A percentile compares a stretch with the other conserved stretches of the same genome.
Conservation (phyloP, 169 alveolate species). For the Eimeria acervulina region DNA sequence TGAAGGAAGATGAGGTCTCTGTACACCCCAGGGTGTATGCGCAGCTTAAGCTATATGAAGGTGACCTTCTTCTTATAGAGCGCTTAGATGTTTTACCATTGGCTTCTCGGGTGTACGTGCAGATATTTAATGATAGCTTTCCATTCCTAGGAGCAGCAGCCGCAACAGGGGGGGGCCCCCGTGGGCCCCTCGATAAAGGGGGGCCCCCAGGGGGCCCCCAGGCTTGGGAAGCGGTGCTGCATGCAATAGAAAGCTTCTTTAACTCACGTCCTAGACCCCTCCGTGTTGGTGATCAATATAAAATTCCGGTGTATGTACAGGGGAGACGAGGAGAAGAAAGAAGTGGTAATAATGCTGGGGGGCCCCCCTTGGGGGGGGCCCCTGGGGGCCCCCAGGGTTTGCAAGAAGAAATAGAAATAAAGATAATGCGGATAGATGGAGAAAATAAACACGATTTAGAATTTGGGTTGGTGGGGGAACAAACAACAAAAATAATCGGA, state of each 20-base stretch:
- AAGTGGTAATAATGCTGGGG: background rate
- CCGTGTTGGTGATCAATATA: conserved; percentile 97
- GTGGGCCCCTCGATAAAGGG: background rate
- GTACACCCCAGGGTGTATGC: conserved; percentile 97
- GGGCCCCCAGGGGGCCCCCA: background rate
- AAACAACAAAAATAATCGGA: conserved; percentile 89
- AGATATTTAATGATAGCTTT: conserved; percentile 98
- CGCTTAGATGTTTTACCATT: conserved; percentile 96
- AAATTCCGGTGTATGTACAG: conserved; percentile 85
- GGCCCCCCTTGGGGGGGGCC: background rate
- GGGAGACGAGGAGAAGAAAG: background rate
- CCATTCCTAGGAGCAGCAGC: conserved; percentile 96
- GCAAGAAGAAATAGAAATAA: conserved; percentile 94
- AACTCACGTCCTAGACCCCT: conserved; percentile 98
- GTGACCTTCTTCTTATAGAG: conserved; percentile 90
- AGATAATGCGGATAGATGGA: conserved; percentile 98
- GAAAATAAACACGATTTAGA: conserved; percentile 89
- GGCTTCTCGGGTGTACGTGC: conserved; percentile 97
- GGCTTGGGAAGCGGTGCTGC: conserved; percentile 62
- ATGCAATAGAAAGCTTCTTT: conserved; percentile 97
- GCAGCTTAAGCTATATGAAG: conserved; percentile 96
- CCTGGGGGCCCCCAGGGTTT: conserved; percentile 31
- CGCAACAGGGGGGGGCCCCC: background rate
- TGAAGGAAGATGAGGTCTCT: conserved; percentile 96
- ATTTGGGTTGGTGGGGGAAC: conserved; percentile 98